Evolutionary conservation across 2,329 filamentous ascomycete genomes (phyloP).

Genomic region (Chrysosporium keratinophilum): DNA sequence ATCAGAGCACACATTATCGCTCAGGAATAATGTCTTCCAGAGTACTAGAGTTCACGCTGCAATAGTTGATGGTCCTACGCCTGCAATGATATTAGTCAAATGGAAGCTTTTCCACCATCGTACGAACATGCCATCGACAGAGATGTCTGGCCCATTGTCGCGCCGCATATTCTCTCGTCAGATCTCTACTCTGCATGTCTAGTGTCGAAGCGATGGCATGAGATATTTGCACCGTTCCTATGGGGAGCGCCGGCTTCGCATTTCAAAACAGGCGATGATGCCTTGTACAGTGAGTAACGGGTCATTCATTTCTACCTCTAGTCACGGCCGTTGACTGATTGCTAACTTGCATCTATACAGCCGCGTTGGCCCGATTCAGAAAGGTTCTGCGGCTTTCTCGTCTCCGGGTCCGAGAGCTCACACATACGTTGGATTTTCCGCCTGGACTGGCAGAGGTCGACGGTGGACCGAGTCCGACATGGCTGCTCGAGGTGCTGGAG

Average conservation of each 20-base stretch:
- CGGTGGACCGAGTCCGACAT: slow-evolving; percentile 48
- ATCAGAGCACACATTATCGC: too few species aligned
- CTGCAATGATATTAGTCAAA: neutral
- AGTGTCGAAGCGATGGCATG: slow-evolving; percentile 49
- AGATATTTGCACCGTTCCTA: slow-evolving; percentile 48
- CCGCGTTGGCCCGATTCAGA: slow-evolving; percentile 50
- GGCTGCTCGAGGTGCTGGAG: slow-evolving; percentile 50
- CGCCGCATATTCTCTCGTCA: slow-evolving; percentile 46
- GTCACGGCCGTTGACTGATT: neutral
- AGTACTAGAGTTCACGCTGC: too few species aligned
- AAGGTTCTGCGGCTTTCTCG: slow-evolving; percentile 46
- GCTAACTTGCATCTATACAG: slow-evolving; percentile 24
- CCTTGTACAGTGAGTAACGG: slow-evolving; percentile 42
- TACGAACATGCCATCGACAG: slow-evolving; percentile 47
- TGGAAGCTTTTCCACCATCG: slow-evolving; percentile 44
- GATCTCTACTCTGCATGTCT: slow-evolving; percentile 48
- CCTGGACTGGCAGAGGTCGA: slow-evolving; percentile 53
- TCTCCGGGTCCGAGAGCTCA: slow-evolving; percentile 43
- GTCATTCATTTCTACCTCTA: neutral
- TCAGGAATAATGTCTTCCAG: too few species aligned
- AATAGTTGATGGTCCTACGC: neutral
- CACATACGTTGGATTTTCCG: slow-evolving; percentile 52
- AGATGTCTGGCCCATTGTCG: slow-evolving; percentile 48
- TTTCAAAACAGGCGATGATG: slow-evolving; percentile 51
- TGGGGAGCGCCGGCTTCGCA: slow-evolving; percentile 55